Evolutionary conservation across 2,329 filamentous ascomycete genomes (phyloP).

Genomic region (Harringtonia lauricola): DNA sequence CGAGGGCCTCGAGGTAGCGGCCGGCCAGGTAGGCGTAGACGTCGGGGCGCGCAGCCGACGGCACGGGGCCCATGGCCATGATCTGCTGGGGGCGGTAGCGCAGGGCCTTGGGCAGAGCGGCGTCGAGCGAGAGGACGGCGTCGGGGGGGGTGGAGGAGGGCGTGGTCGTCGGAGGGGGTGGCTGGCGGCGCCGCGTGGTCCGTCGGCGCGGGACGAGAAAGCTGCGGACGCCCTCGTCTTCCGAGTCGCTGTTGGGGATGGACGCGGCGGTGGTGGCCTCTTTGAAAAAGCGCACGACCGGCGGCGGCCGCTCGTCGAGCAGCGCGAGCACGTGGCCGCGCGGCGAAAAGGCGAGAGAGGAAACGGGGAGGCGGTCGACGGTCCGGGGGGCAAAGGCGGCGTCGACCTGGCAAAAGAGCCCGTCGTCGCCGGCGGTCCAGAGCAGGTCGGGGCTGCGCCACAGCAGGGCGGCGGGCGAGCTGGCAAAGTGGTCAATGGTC

Average conservation of each 20-base stretch:
- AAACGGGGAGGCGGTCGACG: slow-evolving; percentile 51
- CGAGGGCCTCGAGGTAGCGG: slow-evolving; percentile 44
- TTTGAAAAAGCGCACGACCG: slow-evolving; percentile 17
- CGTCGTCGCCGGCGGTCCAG: slow-evolving; percentile 55
- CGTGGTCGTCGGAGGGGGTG: neutral
- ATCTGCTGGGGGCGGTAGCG: slow-evolving; percentile 48
- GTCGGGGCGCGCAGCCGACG: slow-evolving; percentile 36
- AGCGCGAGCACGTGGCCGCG: slow-evolving; percentile 50
- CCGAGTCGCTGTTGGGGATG: slow-evolving; percentile 50
- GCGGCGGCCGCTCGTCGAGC: slow-evolving; percentile 43
- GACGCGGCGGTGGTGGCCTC: slow-evolving; percentile 25
- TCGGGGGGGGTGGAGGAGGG: neutral
- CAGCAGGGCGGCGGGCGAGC: slow-evolving; percentile 43
- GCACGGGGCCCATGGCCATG: slow-evolving; percentile 50
- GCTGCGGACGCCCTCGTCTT: slow-evolving; percentile 51
- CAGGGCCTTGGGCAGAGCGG: slow-evolving; percentile 46
- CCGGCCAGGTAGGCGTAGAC: slow-evolving; percentile 45
- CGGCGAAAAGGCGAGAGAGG: slow-evolving; percentile 49
- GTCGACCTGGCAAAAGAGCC: slow-evolving; percentile 53
- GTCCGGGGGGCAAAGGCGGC: slow-evolving; percentile 52
- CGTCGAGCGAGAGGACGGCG: slow-evolving; percentile 36
- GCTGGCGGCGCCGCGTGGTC: slow-evolving; percentile 15
- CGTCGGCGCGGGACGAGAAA: slow-evolving; percentile 39
- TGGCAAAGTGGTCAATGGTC: slow-evolving; percentile 49
- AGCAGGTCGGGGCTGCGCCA: slow-evolving; percentile 57